phyloP scores from a whole-genome alignment of 306 rosid species.

The Delonix regia region DNA sequence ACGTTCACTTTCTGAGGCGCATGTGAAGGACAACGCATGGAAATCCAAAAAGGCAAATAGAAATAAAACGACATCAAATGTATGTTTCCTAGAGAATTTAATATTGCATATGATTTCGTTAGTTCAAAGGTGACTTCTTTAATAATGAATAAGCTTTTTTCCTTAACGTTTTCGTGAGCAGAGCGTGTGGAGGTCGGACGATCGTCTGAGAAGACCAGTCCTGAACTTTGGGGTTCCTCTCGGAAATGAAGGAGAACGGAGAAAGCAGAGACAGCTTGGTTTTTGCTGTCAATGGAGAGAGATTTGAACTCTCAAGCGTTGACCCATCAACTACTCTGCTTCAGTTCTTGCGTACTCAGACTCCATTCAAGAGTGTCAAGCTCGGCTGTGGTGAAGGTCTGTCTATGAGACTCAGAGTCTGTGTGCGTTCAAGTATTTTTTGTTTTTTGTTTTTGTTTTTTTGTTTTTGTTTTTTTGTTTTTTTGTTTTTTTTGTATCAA shows the following conservation, averaged over 20 bases:
- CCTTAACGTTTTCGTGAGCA: not conserved
- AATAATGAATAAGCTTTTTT: too few relatives aligned
- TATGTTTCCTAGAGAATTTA: too few relatives aligned
- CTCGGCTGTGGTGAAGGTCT: constrained; percentile 87
- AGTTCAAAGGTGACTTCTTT: too few relatives aligned
- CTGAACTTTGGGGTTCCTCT: not conserved
- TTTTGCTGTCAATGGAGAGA: constrained; percentile 57
- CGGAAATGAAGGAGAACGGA: constrained; percentile 16
- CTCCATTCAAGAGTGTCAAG: constrained; percentile 66
- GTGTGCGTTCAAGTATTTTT: not conserved
- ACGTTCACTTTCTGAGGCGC: too few relatives aligned
- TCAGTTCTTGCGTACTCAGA: constrained; percentile 53
- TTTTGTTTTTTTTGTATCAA: not conserved
- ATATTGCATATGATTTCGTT: too few relatives aligned
- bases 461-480: too few relatives aligned
- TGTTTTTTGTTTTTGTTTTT: not conserved
- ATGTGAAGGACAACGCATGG: too few relatives aligned
- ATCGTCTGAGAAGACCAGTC: not conserved
- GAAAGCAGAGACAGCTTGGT: constrained; percentile 40
- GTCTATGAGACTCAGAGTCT: not conserved
- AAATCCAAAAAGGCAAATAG: too few relatives aligned
- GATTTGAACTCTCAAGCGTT: constrained; percentile 48
- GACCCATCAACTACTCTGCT: constrained; percentile 63
- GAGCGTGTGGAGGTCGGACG: not conserved
- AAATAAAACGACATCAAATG: too few relatives aligned